phyloP scores from a whole-genome alignment of 345 rosid genomes.

The Cardamine occulta region DNA sequence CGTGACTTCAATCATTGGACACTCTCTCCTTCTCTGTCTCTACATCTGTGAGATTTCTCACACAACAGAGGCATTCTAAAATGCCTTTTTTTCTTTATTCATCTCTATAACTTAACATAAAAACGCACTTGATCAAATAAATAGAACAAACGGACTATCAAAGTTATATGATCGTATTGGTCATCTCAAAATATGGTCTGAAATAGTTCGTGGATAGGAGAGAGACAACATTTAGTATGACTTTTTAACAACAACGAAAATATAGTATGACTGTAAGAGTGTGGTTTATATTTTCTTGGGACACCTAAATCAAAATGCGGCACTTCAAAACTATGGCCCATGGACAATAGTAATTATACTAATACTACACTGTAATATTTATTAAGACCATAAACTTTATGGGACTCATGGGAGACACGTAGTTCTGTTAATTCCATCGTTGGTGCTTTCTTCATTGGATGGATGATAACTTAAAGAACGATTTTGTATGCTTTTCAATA shows the following conservation, averaged over 20 bases:
- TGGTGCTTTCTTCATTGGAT: constrained; percentile 39
- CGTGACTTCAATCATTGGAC: background rate
- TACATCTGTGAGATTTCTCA: background rate
- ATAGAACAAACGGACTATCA: background rate
- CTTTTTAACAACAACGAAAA: too few species aligned
- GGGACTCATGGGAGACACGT: constrained; percentile 22
- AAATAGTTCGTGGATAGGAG: too few species aligned
- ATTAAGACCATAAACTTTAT: background rate
- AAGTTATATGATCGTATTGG: background rate
- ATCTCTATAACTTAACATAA: too few species aligned
- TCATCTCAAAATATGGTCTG: background rate
- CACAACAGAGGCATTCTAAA: background rate
- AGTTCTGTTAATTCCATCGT: background rate
- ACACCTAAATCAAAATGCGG: background rate
- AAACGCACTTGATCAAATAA: background rate
- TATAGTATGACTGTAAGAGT: background rate
- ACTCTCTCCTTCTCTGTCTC: background rate
- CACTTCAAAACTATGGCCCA: background rate
- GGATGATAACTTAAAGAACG: constrained; percentile 28
- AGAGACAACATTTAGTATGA: too few species aligned
- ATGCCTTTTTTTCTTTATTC: background rate
- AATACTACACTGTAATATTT: too few species aligned
- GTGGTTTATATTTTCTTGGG: background rate
- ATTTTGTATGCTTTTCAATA: background rate
- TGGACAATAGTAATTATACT: background rate